These are phyloP conservation scores for Mycena citricolor DNA, from an alignment of 1,284 basidiomycete genomes.

Conservation along the genomic window DNA sequence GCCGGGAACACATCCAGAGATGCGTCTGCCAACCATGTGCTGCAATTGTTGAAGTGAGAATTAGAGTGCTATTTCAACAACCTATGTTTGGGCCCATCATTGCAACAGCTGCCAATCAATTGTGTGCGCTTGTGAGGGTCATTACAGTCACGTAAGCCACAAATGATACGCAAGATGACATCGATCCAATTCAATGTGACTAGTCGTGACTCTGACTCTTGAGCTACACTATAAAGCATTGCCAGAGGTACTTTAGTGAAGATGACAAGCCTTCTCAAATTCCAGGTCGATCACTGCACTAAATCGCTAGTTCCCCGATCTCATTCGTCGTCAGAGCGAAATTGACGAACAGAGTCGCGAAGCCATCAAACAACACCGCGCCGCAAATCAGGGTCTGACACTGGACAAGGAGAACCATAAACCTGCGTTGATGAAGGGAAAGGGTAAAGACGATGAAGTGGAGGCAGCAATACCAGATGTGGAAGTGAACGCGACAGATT, in stretches of 20 bases:
- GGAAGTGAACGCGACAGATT: slow-evolving; percentile 26
- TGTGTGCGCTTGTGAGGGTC: too few species aligned
- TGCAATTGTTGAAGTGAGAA: too few species aligned
- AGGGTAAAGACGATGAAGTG: slow-evolving; percentile 32
- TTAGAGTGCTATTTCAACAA: too few species aligned
- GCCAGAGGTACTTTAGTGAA: slow-evolving; percentile 8
- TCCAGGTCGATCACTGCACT: slow-evolving; percentile 36
- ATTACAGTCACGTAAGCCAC: too few species aligned
- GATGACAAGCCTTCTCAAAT: slow-evolving; percentile 67
- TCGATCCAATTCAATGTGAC: too few species aligned
- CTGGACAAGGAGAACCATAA: slow-evolving; percentile 27
- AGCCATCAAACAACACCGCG: slow-evolving; percentile 58
- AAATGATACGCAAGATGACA: too few species aligned
- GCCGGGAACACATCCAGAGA: slow-evolving; percentile 49
- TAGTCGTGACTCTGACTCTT: slow-evolving; percentile 6
- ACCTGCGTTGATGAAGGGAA: slow-evolving; percentile 29
- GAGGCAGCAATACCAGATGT: slow-evolving; percentile 21
- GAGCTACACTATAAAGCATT: neutral
- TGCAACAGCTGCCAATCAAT: too few species aligned
- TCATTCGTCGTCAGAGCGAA: slow-evolving; percentile 45
- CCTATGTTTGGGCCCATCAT: too few species aligned
- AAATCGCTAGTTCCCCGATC: slow-evolving; percentile 8
- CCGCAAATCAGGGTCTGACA: slow-evolving; percentile 32
- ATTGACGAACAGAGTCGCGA: slow-evolving; percentile 70
- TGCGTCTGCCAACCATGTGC: slow-evolving; percentile 22